Base-by-base conservation (phyloP, 202 grass and related monocot genomes). In the Dendrocalamus latiflorus region DNA sequence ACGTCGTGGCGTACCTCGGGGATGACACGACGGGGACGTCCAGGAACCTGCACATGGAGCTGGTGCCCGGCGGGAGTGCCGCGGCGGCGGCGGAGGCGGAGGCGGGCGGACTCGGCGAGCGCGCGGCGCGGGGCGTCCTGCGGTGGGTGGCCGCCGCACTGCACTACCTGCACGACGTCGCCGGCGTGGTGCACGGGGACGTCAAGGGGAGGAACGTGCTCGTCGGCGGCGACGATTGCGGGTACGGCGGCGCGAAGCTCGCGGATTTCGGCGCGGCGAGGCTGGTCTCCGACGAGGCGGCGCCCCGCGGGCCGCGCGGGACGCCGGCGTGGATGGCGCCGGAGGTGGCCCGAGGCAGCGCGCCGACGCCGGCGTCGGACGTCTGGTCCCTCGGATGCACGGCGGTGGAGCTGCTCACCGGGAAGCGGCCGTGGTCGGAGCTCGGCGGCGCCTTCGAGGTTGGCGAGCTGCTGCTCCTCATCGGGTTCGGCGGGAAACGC, bases 261-360 rank as follows among this genome's bases (percentile, higher is more conserved):
- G 88, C 92, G 0, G 95, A 95, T 44, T 98, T 98, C 75, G 95
- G 95, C 59, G 83, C 89, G 34, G 95, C 95, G 33, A 84, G 78
- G 82, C 36, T 88, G 56, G 11, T 85, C 0, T 67, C 76, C 1
- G 81, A 83, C 3, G 16, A 30, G 20, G 14, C 37, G 15, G n/a
- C 26, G 55, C 44, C 73, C 4, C 44, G 70, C 0, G 77, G 82
- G 0, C 85, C 88, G 12, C 76, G 82, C 34, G 95, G 92, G 6
- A 98, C 92, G 20, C 92, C 92, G 3, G 84, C 88, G 7, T 98
- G 95, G 95, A 98, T 98, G 95, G 95, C 92, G 17, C 95, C 95
- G 0, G 95, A 98, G 84, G 92, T 93, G 37, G 90, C 86, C 8
- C 86, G 90, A 64, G 95, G 95, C 67, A 65, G 83, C 68, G 48